Percentiles rank a stretch among this genome's conserved stretches.
Conservation (phyloP, 139 green algal genomes). For the Medakamo hakoo region DNA sequence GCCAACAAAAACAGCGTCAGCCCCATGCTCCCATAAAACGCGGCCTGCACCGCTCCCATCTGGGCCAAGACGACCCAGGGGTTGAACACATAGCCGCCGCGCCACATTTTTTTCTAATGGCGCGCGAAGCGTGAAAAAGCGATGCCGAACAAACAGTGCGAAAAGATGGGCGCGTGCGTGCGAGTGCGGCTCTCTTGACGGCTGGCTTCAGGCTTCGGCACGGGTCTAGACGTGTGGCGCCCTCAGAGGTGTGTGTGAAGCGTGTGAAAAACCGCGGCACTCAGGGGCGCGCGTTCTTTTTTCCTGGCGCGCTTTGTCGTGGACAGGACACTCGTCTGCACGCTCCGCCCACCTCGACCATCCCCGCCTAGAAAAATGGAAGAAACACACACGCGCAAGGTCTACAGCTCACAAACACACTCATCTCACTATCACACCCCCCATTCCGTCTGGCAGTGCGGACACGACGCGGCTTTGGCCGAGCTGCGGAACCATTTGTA, state of each 20-base stretch:
- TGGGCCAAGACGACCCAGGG: conserved; percentile 62
- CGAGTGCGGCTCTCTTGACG: no score
- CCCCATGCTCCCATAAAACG: conserved; percentile 64
- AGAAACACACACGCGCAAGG: not conserved
- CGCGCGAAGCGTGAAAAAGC: no score
- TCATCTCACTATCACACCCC: not conserved
- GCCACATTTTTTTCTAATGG: no score
- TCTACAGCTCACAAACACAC: not conserved
- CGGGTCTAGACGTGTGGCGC: not conserved
- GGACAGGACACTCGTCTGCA: no score
- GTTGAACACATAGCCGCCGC: conserved; percentile 40
- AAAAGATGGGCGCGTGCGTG: no score
- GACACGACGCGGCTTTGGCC: conserved; percentile 64
- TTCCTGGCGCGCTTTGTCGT: no score
- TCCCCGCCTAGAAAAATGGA: no score
- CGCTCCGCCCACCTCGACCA: no score
- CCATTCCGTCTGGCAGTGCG: conserved; percentile 78
- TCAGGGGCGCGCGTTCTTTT: no score
- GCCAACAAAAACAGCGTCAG: conserved; percentile 42
- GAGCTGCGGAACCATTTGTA: conserved; percentile 90
- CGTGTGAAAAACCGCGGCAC: not conserved
- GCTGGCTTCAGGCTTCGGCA: no score
- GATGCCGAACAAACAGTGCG: no score
- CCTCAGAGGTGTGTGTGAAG: not conserved
- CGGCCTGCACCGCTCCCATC: conserved; percentile 58